Evolutionary conservation across 306 rosid species (phyloP).

Genomic region (Medicago lupulina): DNA sequence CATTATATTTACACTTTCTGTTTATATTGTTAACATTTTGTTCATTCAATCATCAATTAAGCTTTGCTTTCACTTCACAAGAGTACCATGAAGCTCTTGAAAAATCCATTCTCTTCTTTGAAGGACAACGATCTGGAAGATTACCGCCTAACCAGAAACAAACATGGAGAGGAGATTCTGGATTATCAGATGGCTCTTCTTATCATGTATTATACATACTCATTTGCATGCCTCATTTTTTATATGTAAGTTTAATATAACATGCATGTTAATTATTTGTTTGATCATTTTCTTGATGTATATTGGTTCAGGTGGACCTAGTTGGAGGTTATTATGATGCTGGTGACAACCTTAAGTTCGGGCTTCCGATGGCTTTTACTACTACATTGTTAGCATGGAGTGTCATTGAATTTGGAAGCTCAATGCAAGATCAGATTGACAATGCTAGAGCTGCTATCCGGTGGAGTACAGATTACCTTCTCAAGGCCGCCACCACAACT

Average conservation of each 20-base stretch:
- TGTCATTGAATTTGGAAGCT: conserved; percentile 80
- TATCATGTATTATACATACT: conserved; percentile 56
- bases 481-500: conserved; percentile 78
- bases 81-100: conserved; percentile 72
- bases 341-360: conserved; percentile 91
- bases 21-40: conserved; percentile 16
- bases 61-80: conserved; percentile 62
- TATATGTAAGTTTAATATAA: neutral
- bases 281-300: neutral
- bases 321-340: conserved; percentile 97
- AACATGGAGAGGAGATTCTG: conserved; percentile 81
- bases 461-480: conserved; percentile 82
- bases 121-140: conserved; percentile 82
- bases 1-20: conserved; percentile 33
- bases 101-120: conserved; percentile 85
- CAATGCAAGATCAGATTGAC: conserved; percentile 64
- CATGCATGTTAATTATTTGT: neutral
- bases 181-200: conserved; percentile 84
- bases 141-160: conserved; percentile 69
- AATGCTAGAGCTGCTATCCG: conserved; percentile 73
- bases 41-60: conserved; percentile 37
- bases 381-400: conserved; percentile 91
- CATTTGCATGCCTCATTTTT: neutral
- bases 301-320: conserved; percentile 69
- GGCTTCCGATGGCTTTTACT: conserved; percentile 92